Evolutionary conservation across 2,329 filamentous ascomycete species (phyloP), one percentile per base, ranked within the genome.

Genomic region (Trichophyton benhamiae): DNA sequence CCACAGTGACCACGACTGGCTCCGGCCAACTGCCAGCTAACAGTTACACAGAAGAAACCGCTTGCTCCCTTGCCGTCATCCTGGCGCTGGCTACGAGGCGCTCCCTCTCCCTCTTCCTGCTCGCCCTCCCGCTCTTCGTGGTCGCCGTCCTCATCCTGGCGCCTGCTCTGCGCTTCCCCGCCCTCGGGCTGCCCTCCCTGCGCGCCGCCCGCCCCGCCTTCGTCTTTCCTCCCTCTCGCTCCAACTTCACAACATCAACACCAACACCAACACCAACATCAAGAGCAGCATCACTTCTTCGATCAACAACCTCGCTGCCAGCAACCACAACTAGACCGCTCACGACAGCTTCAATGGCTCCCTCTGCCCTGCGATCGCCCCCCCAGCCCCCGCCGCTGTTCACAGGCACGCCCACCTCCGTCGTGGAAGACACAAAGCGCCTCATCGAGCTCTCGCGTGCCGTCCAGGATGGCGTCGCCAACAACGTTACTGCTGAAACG

Each of bases 321-420:
- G 25, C 49, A 17, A 44, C 61, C 27, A 2, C 27, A 6, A 7
- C 27, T 41, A 68, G 71, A 65, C 70, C 70, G 15, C 68, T 77
- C 20, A 78, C 76, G 2, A 80, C 77, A 57, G 74, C 76, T 63
- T 73, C 68, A 63, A 80, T 79, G 78, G 76, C 76, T 17, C 73
- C 77, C 44, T 68, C 73, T 59, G 70, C 74, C 48, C 74, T 77
- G 63, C 74, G 73, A 60, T 73, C 69, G 52, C 77, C 77, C 25
- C 77, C 77, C 9, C 77, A 79, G 66, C 72, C 76, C 38, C 77
- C 77, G 42, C 77, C 77, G 8, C 65, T 75, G 52, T 79, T 79
- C 68, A 78, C 76, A 7, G 77, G 75, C 7, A 79, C 77, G 25
- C 74, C 76, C 11, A 67, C 74, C 57, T 79, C 77, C 27, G 68